Percentiles rank a stretch among this genome's conserved stretches.
phyloP scores from a whole-genome alignment of 140 eudicot species.

The Anethum foeniculum region DNA sequence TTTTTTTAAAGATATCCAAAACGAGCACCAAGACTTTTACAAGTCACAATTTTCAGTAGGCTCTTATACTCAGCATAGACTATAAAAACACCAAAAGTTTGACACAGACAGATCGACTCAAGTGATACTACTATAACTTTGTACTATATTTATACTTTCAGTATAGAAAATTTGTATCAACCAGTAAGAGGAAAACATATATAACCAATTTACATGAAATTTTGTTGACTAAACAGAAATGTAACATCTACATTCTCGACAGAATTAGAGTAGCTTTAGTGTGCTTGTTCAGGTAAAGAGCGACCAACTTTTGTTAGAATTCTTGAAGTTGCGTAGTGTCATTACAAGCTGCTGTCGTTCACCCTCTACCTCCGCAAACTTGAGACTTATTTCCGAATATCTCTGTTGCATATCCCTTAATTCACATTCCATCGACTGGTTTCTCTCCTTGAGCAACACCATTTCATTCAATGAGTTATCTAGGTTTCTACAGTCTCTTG shows the following conservation, averaged over 20 bases:
- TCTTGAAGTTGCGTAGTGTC: conserved; percentile 66
- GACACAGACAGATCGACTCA: background rate
- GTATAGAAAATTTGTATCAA: background rate
- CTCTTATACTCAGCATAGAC: background rate
- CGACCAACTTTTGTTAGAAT: conserved; percentile 32
- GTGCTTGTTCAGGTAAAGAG: background rate
- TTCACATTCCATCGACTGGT: conserved; percentile 67
- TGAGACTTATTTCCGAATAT: conserved; percentile 93
- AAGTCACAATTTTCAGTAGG: too few relatives aligned
- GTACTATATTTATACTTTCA: conserved; percentile 14
- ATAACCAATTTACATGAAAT: conserved; percentile 32
- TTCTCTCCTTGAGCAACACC: conserved; percentile 43
- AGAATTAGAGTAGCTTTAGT: background rate
- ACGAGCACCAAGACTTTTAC: too few relatives aligned
- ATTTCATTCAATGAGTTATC: conserved; percentile 35
- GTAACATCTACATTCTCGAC: background rate
- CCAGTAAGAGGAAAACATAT: conserved; percentile 18
- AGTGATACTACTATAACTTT: background rate
- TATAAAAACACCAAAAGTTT: background rate
- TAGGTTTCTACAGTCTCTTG: conserved; percentile 14
- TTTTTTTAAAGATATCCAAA: too few relatives aligned
- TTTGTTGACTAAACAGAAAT: background rate
- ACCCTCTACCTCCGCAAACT: conserved; percentile 97
- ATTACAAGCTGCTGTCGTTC: conserved; percentile 90
- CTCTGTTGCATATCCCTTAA: conserved; percentile 91